These are phyloP conservation scores for Trichophyton mentagrophytes DNA, from an alignment of 2,329 filamentous ascomycete species.

Conservation along the genomic window DNA sequence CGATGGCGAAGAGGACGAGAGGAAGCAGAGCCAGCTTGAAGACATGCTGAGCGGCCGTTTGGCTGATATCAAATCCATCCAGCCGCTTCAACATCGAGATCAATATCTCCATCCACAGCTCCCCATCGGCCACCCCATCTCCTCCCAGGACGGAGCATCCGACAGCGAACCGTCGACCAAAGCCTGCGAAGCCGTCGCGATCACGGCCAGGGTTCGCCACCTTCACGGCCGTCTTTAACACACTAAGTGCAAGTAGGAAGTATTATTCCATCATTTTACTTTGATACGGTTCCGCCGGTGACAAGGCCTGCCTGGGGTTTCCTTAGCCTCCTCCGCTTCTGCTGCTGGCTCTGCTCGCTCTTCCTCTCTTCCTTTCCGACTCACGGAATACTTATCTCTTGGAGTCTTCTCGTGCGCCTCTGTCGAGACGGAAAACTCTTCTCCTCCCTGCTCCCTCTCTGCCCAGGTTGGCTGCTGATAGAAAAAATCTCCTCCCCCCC, in stretches of 20 bases:
- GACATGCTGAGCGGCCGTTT: neutral
- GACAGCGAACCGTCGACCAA: no score
- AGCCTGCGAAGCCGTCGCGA: no score
- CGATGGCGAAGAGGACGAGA: neutral
- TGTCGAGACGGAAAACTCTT: neutral
- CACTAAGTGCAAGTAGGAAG: no score
- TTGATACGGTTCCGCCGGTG: neutral
- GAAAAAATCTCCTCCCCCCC: neutral
- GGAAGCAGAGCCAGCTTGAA: neutral
- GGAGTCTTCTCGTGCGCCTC: neutral
- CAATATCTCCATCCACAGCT: neutral
- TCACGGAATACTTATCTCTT: no score
- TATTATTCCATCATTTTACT: neutral
- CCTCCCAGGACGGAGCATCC: no score
- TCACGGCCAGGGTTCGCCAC: neutral
- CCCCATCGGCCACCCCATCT: no score
- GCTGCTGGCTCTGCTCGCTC: neutral
- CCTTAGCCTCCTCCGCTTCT: neutral
- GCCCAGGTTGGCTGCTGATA: neutral
- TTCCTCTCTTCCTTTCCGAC: neutral
- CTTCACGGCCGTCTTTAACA: neutral
- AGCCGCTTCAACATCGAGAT: neutral
- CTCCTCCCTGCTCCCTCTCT: no score
- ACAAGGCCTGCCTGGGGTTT: neutral
- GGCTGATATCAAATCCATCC: neutral